A percentile compares a stretch with the other conserved stretches of the same genome.
These are phyloP conservation scores for Gautieria morchelliformis DNA, from an alignment of 768 basidiomycete species.

Conservation along the genomic window DNA sequence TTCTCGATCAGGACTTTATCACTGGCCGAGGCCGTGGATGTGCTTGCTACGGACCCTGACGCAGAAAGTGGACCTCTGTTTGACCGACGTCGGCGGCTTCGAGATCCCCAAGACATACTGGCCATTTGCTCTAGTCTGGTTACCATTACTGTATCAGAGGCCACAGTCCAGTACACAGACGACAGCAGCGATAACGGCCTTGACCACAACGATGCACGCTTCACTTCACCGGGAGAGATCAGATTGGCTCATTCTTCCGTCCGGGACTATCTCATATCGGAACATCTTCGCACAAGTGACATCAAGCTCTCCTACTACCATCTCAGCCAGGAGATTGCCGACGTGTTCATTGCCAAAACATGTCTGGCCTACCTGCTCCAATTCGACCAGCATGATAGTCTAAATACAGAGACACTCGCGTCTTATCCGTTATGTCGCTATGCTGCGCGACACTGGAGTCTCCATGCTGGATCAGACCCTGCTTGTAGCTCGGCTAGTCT, in stretches of 20 bases:
- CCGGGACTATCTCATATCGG: neutral
- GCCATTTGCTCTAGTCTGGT: slow-evolving; percentile 12
- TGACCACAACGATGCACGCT: too few relatives aligned
- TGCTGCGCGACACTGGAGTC: neutral
- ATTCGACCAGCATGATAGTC: neutral
- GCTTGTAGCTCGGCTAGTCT: neutral
- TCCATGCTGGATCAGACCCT: neutral
- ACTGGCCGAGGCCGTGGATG: slow-evolving; percentile 16
- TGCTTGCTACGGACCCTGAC: slow-evolving; percentile 13
- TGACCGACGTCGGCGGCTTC: neutral
- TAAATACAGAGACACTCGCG: neutral
- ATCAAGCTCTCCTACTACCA: neutral
- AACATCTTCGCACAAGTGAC: neutral
- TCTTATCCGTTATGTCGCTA: neutral
- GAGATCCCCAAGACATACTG: slow-evolving; percentile 5
- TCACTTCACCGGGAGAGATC: neutral
- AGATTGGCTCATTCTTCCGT: neutral
- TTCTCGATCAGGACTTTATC: slow-evolving; percentile 11
- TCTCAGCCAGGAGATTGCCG: neutral
- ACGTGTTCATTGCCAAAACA: neutral
- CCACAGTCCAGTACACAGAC: neutral
- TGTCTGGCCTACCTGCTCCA: neutral
- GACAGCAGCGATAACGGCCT: too few relatives aligned
- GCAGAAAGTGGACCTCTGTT: neutral
- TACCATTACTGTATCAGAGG: neutral